A percentile compares a stretch with the other conserved stretches of the same genome.
Conservation (phyloP, 2,329 filamentous ascomycete genomes). For the Colletotrichum spaethianum region DNA sequence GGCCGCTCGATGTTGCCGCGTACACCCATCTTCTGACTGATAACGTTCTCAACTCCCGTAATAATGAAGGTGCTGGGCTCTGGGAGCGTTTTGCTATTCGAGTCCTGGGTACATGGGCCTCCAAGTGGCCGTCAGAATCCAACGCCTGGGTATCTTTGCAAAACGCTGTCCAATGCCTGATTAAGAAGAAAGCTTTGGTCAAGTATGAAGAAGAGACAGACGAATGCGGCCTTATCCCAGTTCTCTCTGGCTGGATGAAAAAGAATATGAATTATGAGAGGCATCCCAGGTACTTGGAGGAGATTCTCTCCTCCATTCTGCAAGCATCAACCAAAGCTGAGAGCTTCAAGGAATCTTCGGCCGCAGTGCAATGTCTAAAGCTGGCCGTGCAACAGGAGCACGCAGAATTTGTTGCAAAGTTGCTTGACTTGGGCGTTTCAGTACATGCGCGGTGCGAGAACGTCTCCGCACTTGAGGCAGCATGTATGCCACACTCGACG, state of each 20-base stretch:
- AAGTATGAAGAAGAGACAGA: constrained; percentile 18
- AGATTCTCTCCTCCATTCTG: neutral
- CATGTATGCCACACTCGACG: neutral
- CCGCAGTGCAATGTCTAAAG: neutral
- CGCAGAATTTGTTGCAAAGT: neutral
- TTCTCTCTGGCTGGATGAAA: neutral
- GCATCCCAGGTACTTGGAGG: neutral
- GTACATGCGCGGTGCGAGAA: neutral
- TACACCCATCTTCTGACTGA: constrained; percentile 13
- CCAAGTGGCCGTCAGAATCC: neutral
- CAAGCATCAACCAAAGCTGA: neutral
- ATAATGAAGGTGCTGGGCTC: constrained; percentile 4
- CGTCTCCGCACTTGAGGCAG: neutral
- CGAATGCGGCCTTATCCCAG: neutral
- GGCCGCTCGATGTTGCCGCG: neutral
- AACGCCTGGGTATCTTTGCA: neutral
- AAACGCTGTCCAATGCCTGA: constrained; percentile 13
- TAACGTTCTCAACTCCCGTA: neutral
- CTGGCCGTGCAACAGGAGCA: neutral
- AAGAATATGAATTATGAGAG: too few species aligned
- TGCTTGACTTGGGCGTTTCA: constrained; percentile 5
- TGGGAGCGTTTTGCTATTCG: constrained; percentile 31
- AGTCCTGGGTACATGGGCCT: constrained; percentile 8
- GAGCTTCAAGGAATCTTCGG: constrained; percentile 2
- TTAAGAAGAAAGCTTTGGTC: neutral